Percentiles rank a stretch among this genome's conserved stretches.
Conservation (phyloP, 805 yeast species). For the Teunomyces stri region DNA sequence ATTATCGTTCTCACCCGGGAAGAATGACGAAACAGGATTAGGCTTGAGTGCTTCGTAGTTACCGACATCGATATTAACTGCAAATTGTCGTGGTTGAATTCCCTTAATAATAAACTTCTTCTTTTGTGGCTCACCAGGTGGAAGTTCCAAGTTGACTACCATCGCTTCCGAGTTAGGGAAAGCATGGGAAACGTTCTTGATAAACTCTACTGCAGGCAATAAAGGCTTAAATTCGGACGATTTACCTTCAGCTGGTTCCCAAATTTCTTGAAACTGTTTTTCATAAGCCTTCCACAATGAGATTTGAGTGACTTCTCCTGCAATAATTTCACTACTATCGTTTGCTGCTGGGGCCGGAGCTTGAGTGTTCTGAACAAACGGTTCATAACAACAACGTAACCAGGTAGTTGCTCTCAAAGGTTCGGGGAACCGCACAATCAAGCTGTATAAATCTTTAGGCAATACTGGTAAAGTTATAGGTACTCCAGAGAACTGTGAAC, state of each 20-base stretch:
- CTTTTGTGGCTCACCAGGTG: conserved; percentile 41
- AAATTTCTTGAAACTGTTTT: conserved; percentile 69
- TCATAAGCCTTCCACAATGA: conserved; percentile 96
- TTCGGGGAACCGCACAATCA: conserved; percentile 67
- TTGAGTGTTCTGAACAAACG: conserved; percentile 39
- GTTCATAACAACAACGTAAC: conserved; percentile 90
- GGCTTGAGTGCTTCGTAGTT: conserved; percentile 42
- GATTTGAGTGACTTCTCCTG: conserved; percentile 90
- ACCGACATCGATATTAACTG: conserved; percentile 47
- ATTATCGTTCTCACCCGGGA: conserved; percentile 15
- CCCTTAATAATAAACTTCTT: conserved; percentile 92
- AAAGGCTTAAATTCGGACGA: conserved; percentile 37
- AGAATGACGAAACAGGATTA: conserved; percentile 8
- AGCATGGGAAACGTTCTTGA: conserved; percentile 87
- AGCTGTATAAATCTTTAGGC: conserved; percentile 52
- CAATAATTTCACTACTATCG: conserved; percentile 21
- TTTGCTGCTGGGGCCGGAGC: conserved; percentile 6
- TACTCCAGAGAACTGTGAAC: conserved; percentile 46
- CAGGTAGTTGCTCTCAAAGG: conserved; percentile 91
- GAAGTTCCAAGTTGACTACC: conserved; percentile 67
- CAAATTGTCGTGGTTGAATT: conserved; percentile 75
- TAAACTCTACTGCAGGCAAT: conserved; percentile 94
- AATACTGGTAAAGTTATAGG: conserved; percentile 68
- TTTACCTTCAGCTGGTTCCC: conserved; percentile 45
- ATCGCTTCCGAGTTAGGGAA: conserved; percentile 88